Percentiles rank a stretch among this genome's conserved stretches.
phyloP scores from a whole-genome alignment of 805 yeast species.

The Suhomyces kilbournensis region DNA sequence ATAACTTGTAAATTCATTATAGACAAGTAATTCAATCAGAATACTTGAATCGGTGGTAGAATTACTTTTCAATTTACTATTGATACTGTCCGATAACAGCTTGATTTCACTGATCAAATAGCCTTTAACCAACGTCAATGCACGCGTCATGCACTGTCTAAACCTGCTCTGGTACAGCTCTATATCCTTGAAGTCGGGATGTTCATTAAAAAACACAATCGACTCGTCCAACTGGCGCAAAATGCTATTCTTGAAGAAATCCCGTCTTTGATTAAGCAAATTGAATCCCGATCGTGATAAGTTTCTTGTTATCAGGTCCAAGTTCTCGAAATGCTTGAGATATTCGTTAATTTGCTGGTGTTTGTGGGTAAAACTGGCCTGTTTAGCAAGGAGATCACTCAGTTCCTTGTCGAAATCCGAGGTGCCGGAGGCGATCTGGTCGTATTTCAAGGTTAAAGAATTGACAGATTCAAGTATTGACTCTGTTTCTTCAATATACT shows the following conservation, averaged over 20 bases:
- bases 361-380: conserved; percentile 40
- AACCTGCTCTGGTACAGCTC: conserved; percentile 69
- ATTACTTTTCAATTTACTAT: conserved; percentile 12
- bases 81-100: conserved; percentile 23
- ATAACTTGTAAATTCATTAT: conserved; percentile 53
- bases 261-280: conserved; percentile 51
- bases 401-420: conserved; percentile 60
- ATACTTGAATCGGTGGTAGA: conserved; percentile 14
- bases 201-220: conserved; percentile 53
- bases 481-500: conserved; percentile 46
- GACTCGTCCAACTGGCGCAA: conserved; percentile 64
- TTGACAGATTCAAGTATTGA: conserved; percentile 44
- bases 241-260: conserved; percentile 41
- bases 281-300: conserved; percentile 67
- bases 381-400: conserved; percentile 46
- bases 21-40: conserved; percentile 60
- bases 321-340: conserved; percentile 61
- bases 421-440: conserved; percentile 60
- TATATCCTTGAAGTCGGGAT: conserved; percentile 57
- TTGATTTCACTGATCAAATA: conserved; percentile 51
- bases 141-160: conserved; percentile 79
- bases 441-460: conserved; percentile 49
- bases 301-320: conserved; percentile 66
- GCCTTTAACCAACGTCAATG: conserved; percentile 70
- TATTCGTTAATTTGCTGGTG: conserved; percentile 45